Conservation (phyloP, 2,329 filamentous ascomycete genomes). For the Chaetomiaceae sp. region DNA sequence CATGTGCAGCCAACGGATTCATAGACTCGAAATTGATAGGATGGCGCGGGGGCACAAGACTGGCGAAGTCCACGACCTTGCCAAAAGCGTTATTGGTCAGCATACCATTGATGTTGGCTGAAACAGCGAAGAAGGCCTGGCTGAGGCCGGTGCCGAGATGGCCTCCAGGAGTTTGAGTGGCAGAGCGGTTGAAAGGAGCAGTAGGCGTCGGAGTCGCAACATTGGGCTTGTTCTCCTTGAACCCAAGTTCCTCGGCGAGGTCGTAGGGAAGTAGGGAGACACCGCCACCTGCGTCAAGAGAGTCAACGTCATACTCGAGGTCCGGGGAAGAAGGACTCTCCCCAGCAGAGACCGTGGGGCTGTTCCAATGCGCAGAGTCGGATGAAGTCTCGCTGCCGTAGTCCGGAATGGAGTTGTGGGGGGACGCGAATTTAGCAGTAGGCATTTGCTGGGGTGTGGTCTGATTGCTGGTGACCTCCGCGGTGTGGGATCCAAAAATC, state of each 20-base stretch:
- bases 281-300: constrained; percentile 9
- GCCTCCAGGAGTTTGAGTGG: not conserved
- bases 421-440: not conserved
- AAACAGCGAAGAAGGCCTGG: constrained; percentile 5
- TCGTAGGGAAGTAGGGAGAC: constrained; percentile 9
- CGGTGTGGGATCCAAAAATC: not conserved
- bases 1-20: not conserved
- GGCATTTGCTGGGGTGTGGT: not conserved
- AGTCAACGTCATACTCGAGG: not conserved
- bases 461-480: not conserved
- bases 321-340: constrained; percentile 6
- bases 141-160: constrained; percentile 12
- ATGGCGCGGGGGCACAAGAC: too few relatives aligned
- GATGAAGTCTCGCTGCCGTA: constrained; percentile 20
- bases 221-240: not conserved
- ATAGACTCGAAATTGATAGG: not conserved
- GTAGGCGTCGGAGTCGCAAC: constrained; percentile 3
- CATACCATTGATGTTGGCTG: not conserved
- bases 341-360: constrained; percentile 7
- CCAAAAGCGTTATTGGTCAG: not conserved
- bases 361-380: constrained; percentile 14
- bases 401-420: constrained; percentile 7
- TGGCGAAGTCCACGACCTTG: too few relatives aligned
- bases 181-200: not conserved
- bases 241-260: constrained; percentile 6